phyloP scores from a whole-genome alignment of 805 yeast species.

The Nakazawaea molendinolei region DNA sequence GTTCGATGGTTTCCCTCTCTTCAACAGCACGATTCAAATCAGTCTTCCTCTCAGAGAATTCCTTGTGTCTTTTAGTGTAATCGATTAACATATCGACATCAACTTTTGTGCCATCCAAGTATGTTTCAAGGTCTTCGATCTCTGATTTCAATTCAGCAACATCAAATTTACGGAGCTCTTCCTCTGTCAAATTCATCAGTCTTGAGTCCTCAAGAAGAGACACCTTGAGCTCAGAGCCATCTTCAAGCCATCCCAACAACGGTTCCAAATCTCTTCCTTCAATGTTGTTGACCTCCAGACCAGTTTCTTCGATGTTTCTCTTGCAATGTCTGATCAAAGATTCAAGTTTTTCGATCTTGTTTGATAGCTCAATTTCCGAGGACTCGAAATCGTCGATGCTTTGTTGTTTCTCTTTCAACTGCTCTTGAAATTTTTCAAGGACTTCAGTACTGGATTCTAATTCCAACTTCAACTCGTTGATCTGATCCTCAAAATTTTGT shows the following conservation, averaged over 20 bases:
- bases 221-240: constrained; percentile 18
- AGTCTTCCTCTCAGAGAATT: constrained; percentile 53
- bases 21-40: constrained; percentile 66
- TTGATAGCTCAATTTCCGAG: constrained; percentile 58
- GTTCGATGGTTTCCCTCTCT: constrained; percentile 57
- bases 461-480: constrained; percentile 23
- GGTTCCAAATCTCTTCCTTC: constrained; percentile 49
- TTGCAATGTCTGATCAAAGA: constrained; percentile 29
- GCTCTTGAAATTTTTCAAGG: constrained; percentile 35
- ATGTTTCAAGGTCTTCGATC: constrained; percentile 47
- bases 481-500: constrained; percentile 26
- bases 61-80: constrained; percentile 60
- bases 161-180: constrained; percentile 44
- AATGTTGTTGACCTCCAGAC: constrained; percentile 34
- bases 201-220: constrained; percentile 22
- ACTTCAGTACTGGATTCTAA: constrained; percentile 33
- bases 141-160: constrained; percentile 41
- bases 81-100: constrained; percentile 74
- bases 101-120: constrained; percentile 48
- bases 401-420: constrained; percentile 30
- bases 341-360: constrained; percentile 53
- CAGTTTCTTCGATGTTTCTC: constrained; percentile 30
- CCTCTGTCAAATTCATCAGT: constrained; percentile 40
- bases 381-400: constrained; percentile 53
- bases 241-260: constrained; percentile 45